These are phyloP conservation scores for Poa pratensis DNA, from an alignment of 176 grass and related monocot genomes.

Conservation along the genomic window DNA sequence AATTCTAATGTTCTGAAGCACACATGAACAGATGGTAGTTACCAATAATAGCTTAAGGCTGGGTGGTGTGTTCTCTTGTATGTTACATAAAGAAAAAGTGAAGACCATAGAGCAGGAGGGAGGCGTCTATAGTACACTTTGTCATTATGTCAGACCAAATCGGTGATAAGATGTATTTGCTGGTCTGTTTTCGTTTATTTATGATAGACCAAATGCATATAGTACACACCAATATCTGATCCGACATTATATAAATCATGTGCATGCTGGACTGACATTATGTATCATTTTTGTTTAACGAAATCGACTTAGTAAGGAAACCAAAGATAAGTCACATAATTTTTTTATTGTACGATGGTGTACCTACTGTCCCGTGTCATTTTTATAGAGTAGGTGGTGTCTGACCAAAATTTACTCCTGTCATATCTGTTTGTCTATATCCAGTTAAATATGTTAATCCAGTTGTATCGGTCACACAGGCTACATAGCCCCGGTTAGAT, in stretches of 20 bases:
- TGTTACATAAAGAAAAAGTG: constrained; percentile 22
- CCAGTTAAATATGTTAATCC: background rate
- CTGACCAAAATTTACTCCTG: background rate
- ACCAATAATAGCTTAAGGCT: constrained; percentile 31
- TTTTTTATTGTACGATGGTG: constrained; percentile 8
- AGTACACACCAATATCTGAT: background rate
- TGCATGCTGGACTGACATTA: background rate
- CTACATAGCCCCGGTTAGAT: constrained; percentile 11
- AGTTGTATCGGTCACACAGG: constrained; percentile 28
- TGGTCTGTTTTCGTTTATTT: constrained; percentile 11
- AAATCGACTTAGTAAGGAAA: background rate
- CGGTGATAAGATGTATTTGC: constrained; percentile 7
- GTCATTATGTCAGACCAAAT: constrained; percentile 8
- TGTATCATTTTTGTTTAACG: constrained; percentile 23
- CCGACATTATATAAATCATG: background rate
- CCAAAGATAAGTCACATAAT: background rate
- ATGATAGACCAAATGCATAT: constrained; percentile 22
- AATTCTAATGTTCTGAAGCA: constrained; percentile 24
- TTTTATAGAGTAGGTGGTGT: background rate
- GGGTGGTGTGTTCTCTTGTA: constrained; percentile 11
- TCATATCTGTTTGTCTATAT: constrained; percentile 18
- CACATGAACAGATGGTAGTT: constrained; percentile 18
- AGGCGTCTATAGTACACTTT: background rate
- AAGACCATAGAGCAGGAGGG: background rate
- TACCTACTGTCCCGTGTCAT: background rate